Evolutionary conservation across 257 asterid species (phyloP).

Genomic region (Coffea canephora): DNA sequence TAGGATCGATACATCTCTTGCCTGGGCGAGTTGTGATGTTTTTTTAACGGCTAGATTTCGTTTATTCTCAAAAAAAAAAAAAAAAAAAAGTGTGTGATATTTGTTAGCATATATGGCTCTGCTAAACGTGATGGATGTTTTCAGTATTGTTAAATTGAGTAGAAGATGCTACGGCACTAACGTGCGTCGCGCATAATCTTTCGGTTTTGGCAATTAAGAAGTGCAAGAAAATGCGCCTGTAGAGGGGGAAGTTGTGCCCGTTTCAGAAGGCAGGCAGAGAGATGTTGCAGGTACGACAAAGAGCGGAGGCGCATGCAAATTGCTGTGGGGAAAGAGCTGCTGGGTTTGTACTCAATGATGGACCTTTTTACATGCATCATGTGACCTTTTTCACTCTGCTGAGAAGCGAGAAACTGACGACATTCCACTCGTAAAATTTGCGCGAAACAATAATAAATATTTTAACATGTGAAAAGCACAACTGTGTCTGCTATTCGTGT

Average conservation of each 20-base stretch:
- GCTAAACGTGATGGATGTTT: not conserved
- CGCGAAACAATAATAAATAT: too few relatives aligned
- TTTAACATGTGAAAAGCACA: not conserved
- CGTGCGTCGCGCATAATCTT: not conserved
- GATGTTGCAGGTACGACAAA: too few relatives aligned
- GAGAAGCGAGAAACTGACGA: not conserved
- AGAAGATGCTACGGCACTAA: not conserved
- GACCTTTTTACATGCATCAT: not conserved
- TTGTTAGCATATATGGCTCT: not conserved
- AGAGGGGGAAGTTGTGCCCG: not conserved
- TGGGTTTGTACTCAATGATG: not conserved
- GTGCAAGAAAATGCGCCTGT: not conserved
- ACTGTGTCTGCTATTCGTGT: not conserved
- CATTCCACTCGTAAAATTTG: not conserved
- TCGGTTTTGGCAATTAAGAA: not conserved
- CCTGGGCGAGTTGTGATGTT: not conserved
- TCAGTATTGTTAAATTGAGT: not conserved
- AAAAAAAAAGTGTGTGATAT: too few relatives aligned
- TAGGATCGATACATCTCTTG: not conserved
- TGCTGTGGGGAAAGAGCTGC: not conserved
- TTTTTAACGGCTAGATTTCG: not conserved
- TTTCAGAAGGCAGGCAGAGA: not conserved
- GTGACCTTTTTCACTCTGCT: not conserved
- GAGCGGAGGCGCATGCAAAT: not conserved
- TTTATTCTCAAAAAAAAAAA: not conserved